A percentile compares a stretch with the other conserved stretches of the same genome.
phyloP scores from a whole-genome alignment of 163 green algal species.

The Scenedesmus sp. region DNA sequence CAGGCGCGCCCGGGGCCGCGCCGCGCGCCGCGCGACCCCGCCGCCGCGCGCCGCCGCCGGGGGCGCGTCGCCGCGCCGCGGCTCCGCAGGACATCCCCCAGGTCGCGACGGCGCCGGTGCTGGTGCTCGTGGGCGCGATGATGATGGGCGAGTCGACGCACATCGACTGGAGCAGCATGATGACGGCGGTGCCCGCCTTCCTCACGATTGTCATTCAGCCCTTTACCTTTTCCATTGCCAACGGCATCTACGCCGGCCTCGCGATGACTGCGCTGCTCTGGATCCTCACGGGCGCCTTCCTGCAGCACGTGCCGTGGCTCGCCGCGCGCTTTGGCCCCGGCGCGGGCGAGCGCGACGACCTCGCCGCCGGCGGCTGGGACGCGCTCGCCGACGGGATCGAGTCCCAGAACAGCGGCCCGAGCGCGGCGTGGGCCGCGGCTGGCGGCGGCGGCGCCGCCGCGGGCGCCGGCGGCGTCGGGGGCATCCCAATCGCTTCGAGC shows the following conservation, averaged over 20 bases:
- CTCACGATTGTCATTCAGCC: constrained; percentile 70
- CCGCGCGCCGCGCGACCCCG: too few species aligned
- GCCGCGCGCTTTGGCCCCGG: background rate
- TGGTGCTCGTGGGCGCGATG: constrained; percentile 68
- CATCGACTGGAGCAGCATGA: constrained; percentile 65
- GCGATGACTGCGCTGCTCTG: constrained; percentile 43
- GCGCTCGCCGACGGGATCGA: background rate
- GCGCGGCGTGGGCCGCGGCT: background rate
- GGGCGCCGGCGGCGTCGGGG: background rate
- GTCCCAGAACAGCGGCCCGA: background rate
- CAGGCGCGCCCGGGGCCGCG: too few species aligned
- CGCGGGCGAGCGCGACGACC: background rate
- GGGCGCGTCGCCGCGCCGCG: too few species aligned
- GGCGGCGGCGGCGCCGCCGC: background rate
- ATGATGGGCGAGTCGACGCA: constrained; percentile 63
- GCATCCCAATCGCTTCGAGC: background rate
- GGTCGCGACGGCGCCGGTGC: constrained; percentile 59
- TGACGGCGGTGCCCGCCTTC: constrained; percentile 67
- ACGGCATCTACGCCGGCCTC: constrained; percentile 64
- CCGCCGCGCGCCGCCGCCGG: too few species aligned
- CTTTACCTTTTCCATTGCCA: constrained; percentile 72
- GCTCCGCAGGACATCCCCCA: constrained; percentile 45
- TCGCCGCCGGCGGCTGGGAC: background rate
- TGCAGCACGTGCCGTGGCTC: constrained; percentile 19
- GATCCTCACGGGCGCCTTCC: constrained; percentile 41